Conservation (phyloP, 2,329 filamentous ascomycete species). For the Cyphellophora europaea region DNA sequence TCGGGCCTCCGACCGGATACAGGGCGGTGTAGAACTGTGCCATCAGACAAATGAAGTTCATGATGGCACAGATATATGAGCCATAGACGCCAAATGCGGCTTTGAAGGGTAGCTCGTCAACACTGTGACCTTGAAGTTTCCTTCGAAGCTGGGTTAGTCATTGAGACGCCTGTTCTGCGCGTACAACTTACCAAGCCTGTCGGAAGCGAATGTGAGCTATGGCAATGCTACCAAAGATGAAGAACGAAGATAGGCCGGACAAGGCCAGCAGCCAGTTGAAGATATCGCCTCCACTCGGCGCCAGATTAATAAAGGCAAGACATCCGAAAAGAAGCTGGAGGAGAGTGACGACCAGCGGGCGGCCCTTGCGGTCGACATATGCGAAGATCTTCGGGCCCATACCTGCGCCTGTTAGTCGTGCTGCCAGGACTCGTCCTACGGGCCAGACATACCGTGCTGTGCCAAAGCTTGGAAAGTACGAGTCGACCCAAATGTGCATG, state of each 20-base stretch:
- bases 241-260: constrained; percentile 63
- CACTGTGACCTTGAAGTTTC: constrained; percentile 52
- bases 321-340: constrained; percentile 61
- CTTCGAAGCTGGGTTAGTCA: constrained; percentile 9
- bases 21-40: constrained; percentile 86
- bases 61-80: constrained; percentile 67
- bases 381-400: constrained; percentile 69
- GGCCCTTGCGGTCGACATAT: constrained; percentile 75
- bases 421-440: constrained; percentile 2
- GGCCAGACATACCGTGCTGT: constrained; percentile 53
- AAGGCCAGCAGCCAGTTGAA: constrained; percentile 75
- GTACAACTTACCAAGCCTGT: constrained; percentile 49
- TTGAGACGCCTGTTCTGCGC: too few relatives aligned
- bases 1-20: constrained; percentile 53
- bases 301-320: constrained; percentile 64
- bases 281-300: constrained; percentile 36
- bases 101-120: constrained; percentile 70
- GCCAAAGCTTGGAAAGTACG: constrained; percentile 83
- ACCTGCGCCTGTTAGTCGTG: constrained; percentile 25
- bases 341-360: constrained; percentile 64
- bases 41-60: constrained; percentile 67
- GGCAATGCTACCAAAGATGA: constrained; percentile 49
- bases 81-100: constrained; percentile 72
- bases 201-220: constrained; percentile 76
- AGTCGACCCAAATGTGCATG: constrained; percentile 81